Conservation (phyloP, 2,329 filamentous ascomycete species). For the Helicocarpus griseus region DNA sequence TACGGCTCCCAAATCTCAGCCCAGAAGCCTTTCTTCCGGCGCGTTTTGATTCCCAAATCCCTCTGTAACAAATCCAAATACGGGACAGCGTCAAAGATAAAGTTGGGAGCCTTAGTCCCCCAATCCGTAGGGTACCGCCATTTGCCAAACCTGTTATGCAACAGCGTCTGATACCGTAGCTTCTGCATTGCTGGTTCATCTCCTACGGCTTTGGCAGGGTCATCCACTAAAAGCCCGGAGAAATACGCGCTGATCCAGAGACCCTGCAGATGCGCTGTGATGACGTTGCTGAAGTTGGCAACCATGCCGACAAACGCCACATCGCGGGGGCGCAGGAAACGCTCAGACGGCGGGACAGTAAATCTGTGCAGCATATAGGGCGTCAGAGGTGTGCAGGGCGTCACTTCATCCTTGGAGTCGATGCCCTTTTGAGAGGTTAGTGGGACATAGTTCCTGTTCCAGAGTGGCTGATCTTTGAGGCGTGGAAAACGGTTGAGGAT, state of each 20-base stretch:
- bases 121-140: constrained; percentile 56
- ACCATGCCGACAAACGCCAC: constrained; percentile 42
- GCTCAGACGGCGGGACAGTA: constrained; percentile 33
- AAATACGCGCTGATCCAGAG: constrained; percentile 61
- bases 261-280: constrained; percentile 36
- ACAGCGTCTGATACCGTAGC: constrained; percentile 46
- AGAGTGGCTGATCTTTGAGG: constrained; percentile 32
- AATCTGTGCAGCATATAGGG: constrained; percentile 39
- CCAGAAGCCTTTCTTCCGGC: constrained; percentile 25
- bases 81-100: constrained; percentile 66
- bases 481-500: constrained; percentile 40
- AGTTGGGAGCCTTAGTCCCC: constrained; percentile 41
- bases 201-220: constrained; percentile 6
- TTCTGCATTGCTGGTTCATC: constrained; percentile 17
- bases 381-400: constrained; percentile 10
- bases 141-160: constrained; percentile 59
- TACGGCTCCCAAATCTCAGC: constrained; percentile 30
- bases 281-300: constrained; percentile 27
- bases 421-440: constrained; percentile 14
- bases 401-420: constrained; percentile 6
- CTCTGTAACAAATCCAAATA: constrained; percentile 60
- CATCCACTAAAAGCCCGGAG: constrained; percentile 35
- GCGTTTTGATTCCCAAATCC: constrained; percentile 52
- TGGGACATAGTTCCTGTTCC: constrained; percentile 8
- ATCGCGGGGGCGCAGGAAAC: constrained; percentile 30